Conservation (phyloP, 73 alveolate genomes). For the Blepharisma japonicum region DNA sequence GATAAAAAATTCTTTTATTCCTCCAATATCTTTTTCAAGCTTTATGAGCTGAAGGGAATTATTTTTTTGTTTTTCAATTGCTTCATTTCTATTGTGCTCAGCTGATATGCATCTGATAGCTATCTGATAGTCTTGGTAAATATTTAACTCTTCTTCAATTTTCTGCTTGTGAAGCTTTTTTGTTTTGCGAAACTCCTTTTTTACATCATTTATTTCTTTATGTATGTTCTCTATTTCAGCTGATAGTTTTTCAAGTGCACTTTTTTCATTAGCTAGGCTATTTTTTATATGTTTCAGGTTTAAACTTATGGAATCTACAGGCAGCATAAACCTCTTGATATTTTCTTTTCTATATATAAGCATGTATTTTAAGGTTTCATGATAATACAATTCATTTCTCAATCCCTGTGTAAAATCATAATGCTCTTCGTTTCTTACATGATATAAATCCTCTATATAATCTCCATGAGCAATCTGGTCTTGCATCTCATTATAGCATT, state of each 20-base stretch:
- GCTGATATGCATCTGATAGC: neutral
- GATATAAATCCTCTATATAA: neutral
- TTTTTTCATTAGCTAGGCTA: neutral
- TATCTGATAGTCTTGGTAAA: slow-evolving; percentile 6
- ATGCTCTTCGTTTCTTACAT: neutral
- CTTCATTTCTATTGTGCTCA: slow-evolving; percentile 20
- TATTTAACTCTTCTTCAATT: neutral
- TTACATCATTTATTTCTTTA: neutral
- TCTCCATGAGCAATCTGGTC: neutral
- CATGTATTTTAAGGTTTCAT: slow-evolving; percentile 2
- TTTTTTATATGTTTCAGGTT: neutral
- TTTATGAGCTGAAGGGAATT: neutral
- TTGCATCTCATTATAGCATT: neutral
- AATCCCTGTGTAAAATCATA: neutral
- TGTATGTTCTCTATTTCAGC: neutral
- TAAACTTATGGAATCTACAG: neutral
- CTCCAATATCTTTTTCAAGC: neutral
- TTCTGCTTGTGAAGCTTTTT: neutral
- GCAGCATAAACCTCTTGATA: neutral
- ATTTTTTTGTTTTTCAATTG: neutral
- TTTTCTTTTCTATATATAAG: neutral
- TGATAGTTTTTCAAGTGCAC: neutral
- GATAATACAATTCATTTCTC: neutral
- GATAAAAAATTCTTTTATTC: neutral
- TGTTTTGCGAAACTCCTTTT: neutral